Base-by-base conservation (phyloP, 768 basidiomycete genomes). In the Rhizopogon vinicolor region DNA sequence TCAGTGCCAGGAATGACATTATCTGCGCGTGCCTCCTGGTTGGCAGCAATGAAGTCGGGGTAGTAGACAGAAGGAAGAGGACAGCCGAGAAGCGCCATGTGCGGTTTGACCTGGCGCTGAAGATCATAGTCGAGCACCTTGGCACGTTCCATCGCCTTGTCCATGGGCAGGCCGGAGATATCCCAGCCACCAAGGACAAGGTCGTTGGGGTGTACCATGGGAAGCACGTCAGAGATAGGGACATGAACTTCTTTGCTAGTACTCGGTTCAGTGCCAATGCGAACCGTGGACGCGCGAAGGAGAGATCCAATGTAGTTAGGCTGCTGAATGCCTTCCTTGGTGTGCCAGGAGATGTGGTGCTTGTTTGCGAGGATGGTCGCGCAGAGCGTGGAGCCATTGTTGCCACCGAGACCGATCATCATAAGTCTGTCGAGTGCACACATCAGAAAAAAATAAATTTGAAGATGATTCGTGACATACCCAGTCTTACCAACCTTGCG, bases 301-400 rank as follows among this genome's bases (percentile, higher is more conserved):
- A 99, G 78, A 19, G 96, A 98, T 46, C 95, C 96, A 62, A 98
- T 93, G 77, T 98, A 98, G 77, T 99, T 98, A 67, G 97, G 97
- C 68, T 87, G 89, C 74, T 96, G 91, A 58, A 89, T 64, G 48
- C 96, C 94, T 33, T 79, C 75, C 80, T 97, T 98, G 74, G 94
- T 98, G 74, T 85, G 83, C 97, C 96, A 99, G 57, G 80, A 74
- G 71, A 98, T 93, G 72, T 90, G 86, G 78, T 98, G 89, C 62
- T 86, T 86, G 80, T 98, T 98, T 64, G 97, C 97, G 63, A 97
- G 84, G 69, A 98, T 86, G 58, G 95, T 97, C 12, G 96, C 95
- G 59, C 86, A 87, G 48, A 98, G 81, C 28, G 96, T 98, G 48
- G 89, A 82, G 51, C 96, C 97, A 67, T 99, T 99, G 82, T 99